Evolutionary conservation across 129 eudicot species (phyloP), one percentile per base, ranked within the genome.

Genomic region (Lactuca sativa): DNA sequence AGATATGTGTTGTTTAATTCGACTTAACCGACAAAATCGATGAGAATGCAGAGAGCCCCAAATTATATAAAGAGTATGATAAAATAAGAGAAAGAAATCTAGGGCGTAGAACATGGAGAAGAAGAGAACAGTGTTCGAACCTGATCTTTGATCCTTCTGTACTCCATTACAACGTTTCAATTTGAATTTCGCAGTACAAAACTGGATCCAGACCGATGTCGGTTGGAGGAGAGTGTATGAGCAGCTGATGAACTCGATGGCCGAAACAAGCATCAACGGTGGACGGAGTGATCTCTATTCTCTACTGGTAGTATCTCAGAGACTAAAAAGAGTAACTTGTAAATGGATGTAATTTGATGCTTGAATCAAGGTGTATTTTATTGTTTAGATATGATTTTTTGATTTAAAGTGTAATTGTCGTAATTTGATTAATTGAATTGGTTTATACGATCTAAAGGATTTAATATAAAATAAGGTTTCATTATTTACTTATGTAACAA

Each of bases 141-240:
- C 97, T 84, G 92, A 67, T 91, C 97, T 78, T 88, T 91, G 79
- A 91, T 88, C 73, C 91, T 86, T 81, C 97, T 83, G 83, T 91
- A 88, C 88, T 91, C 97, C 97, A 91, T 87, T 71, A 56, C 32
- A 56, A 0, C 14, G 10, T 10, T 21, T 18, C 43, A 7, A 9
- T 36, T 15, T 41, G 43, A 38, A 62, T 16, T 4, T n/a, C 15
- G 52, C 3, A 2, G 15, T 47, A 12, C 15, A 12, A 12, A 47
- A 47, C 52, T 47, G 52, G 12, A 47, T 70, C 74, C 30, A 33
- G 58, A 58, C 43, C 12, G 74, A 57, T 57, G 57, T 13, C 64
- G 8, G 47, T 30, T 13, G 34, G 71, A 15, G 18, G 56, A 66
- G 47, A 66, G 59, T 52, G 72, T 67, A 36, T 53, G 44, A 31